Evolutionary conservation across 2,329 filamentous ascomycete genomes (phyloP), one percentile per base, ranked within the genome.

Genomic region (Metarhizium anisopliae): DNA sequence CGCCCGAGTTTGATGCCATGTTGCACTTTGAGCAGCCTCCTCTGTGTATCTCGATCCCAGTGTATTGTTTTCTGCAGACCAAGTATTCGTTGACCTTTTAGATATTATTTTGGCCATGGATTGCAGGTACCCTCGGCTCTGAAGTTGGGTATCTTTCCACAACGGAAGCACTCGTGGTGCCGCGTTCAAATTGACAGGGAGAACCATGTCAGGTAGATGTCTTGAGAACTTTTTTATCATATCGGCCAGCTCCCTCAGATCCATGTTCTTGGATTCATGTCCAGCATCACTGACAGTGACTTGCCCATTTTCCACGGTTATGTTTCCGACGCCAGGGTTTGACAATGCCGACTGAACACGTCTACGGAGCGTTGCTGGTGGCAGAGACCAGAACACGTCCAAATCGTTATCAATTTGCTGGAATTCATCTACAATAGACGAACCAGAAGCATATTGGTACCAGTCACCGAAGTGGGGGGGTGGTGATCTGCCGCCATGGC

Each of bases 401-500:
- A 95, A 71, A 59, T 89, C 84, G 55, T 84, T 77, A 61, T 89
- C 84, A 55, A 95, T 90, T 51, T 87, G 89, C 61, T 89, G 85
- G 62, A 89, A 96, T 59, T 89, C 84, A 63, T 96, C 91, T 55
- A 94, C 83, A 53, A 95, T 75, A 53, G 82, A 75, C 0, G 91
- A 87, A n/a, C 80, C 75, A 59, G 80, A 81, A 5, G 90, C 89
- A 64, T 89, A 90, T 20, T 86, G 78, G 66, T 86, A 95, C 91
- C 91, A 96, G 61, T 85, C 84, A 63, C 91, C 87, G 63, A 95
- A 96, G 57, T 87, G 81, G 1, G 86, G 88, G 11, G 91, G 91
- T 16, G 91, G 90, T 32, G 83, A 74, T 58, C 90, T 81, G 14
- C 83, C 82, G 62, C 87, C 62, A 57, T 83, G 74, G 5, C 76